Evolutionary conservation across 495 filamentous ascomycete genomes (phyloP).

Genomic region (Aspergillus kassunensis): DNA sequence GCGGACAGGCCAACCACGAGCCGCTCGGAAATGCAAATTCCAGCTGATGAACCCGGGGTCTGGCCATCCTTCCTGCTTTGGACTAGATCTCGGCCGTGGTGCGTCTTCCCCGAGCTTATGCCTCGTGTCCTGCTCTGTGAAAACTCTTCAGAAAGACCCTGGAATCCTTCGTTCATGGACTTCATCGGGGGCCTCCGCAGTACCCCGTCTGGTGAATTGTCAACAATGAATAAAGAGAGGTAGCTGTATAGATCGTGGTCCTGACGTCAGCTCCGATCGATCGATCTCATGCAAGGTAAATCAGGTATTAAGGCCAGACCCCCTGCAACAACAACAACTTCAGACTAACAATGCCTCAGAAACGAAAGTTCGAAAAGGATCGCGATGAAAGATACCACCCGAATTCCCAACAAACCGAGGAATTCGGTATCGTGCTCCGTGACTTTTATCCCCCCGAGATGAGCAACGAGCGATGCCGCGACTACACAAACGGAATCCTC

Average conservation of each 20-base stretch:
- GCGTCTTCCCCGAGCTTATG: too few relatives aligned
- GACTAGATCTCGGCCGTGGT: too few relatives aligned
- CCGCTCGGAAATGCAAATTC: background rate
- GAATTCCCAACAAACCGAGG: slow-evolving; percentile 49
- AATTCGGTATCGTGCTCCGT: slow-evolving; percentile 69
- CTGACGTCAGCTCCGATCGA: slow-evolving; percentile 5
- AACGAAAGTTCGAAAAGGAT: background rate
- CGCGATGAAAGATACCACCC: slow-evolving; percentile 28
- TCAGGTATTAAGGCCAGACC: background rate
- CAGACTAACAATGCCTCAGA: background rate
- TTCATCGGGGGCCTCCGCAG: too few relatives aligned
- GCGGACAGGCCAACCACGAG: too few relatives aligned
- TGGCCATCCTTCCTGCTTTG: background rate
- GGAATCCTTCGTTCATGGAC: too few relatives aligned
- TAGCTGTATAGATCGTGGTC: too few relatives aligned
- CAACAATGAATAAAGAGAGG: too few relatives aligned
- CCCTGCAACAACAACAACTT: too few relatives aligned
- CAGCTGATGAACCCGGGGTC: background rate
- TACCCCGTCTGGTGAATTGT: too few relatives aligned
- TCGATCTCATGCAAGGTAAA: background rate
- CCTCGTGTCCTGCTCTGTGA: too few relatives aligned
- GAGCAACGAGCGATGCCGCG: slow-evolving; percentile 66
- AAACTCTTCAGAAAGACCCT: too few relatives aligned
- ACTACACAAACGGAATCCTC: slow-evolving; percentile 63
- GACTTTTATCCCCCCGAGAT: slow-evolving; percentile 85